Evolutionary conservation across 2,329 filamentous ascomycete species (phyloP).

Genomic region (Fusarium nygamai): DNA sequence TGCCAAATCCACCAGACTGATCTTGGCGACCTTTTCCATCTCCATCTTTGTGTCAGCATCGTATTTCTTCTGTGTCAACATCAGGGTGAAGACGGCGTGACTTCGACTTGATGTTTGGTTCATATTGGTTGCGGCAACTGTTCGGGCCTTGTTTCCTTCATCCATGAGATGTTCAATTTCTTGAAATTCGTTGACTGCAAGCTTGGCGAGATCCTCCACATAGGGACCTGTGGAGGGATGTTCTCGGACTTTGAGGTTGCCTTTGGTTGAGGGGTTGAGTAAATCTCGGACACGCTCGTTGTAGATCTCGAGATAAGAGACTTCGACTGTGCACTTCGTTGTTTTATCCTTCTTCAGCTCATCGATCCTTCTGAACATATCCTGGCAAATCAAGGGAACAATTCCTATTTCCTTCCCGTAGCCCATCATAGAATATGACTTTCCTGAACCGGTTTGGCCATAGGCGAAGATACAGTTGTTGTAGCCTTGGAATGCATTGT

Average conservation of each 20-base stretch:
- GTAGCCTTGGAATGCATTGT: slow-evolving; percentile 98
- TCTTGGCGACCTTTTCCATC: slow-evolving; percentile 97
- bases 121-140: slow-evolving; percentile 99
- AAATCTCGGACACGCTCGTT: slow-evolving; percentile 97
- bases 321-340: slow-evolving; percentile 90
- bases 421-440: slow-evolving; percentile 99
- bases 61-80: slow-evolving; percentile 90
- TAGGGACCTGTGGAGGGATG: slow-evolving; percentile 98
- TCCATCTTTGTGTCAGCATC: slow-evolving; percentile 96
- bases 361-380: slow-evolving; percentile 93
- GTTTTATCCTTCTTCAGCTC: slow-evolving; percentile 76
- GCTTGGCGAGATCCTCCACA: slow-evolving; percentile 95
- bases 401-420: slow-evolving; percentile 96
- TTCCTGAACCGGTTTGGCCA: slow-evolving; percentile 97
- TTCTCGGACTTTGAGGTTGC: slow-evolving; percentile 96
- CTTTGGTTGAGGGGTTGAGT: slow-evolving; percentile 93
- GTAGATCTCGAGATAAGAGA: slow-evolving; percentile 99
- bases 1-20: slow-evolving; percentile 96
- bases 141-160: slow-evolving; percentile 98
- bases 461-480: slow-evolving; percentile 99
- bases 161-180: slow-evolving; percentile 99
- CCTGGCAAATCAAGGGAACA: slow-evolving; percentile 95
- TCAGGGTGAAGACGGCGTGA: slow-evolving; percentile 97
- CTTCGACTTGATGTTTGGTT: slow-evolving; percentile 99
- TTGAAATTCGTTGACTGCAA: slow-evolving; percentile 90